Percentiles rank a stretch among this genome's conserved stretches.
Evolutionary conservation across 2,329 filamentous ascomycete genomes (phyloP).

Genomic region (Hypoxylon sp.): DNA sequence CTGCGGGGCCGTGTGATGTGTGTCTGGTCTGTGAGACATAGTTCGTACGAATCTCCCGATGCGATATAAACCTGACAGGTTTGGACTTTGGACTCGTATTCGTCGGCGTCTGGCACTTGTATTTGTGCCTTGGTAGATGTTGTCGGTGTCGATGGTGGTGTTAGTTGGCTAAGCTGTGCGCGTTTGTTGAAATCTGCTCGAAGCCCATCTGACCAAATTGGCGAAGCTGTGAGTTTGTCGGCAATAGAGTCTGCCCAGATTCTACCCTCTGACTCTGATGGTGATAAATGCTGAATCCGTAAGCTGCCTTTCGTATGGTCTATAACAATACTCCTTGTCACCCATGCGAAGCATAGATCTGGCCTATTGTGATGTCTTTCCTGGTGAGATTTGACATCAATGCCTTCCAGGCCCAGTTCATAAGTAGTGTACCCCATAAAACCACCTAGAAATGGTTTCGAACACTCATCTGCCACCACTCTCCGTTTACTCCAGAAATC

Average conservation of each 20-base stretch:
- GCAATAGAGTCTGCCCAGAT: constrained; percentile 63
- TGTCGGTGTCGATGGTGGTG: constrained; percentile 52
- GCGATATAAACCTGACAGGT: constrained; percentile 79
- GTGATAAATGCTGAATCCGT: constrained; percentile 77
- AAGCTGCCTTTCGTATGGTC: constrained; percentile 76
- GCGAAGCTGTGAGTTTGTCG: constrained; percentile 54
- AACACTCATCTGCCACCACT: constrained; percentile 43
- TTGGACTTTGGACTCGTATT: constrained; percentile 77
- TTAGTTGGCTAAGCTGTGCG: constrained; percentile 45
- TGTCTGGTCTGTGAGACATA: constrained; percentile 85
- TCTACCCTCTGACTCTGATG: constrained; percentile 56
- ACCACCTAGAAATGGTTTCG: constrained; percentile 80
- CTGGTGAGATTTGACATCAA: constrained; percentile 61
- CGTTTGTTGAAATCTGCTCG: constrained; percentile 43
- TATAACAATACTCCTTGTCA: constrained; percentile 82
- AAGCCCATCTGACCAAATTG: constrained; percentile 54
- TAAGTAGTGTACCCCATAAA: constrained; percentile 90
- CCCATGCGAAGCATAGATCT: constrained; percentile 82
- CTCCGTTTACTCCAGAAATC: constrained; percentile 60
- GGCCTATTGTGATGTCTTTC: constrained; percentile 64
- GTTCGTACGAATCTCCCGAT: constrained; percentile 86
- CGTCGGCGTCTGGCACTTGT: constrained; percentile 59
- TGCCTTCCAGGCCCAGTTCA: constrained; percentile 80
- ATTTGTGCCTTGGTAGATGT: constrained; percentile 51
- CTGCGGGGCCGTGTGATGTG: constrained; percentile 66